phyloP scores from a whole-genome alignment of 2,329 filamentous ascomycete genomes.

The Cercospora brassicicola region DNA sequence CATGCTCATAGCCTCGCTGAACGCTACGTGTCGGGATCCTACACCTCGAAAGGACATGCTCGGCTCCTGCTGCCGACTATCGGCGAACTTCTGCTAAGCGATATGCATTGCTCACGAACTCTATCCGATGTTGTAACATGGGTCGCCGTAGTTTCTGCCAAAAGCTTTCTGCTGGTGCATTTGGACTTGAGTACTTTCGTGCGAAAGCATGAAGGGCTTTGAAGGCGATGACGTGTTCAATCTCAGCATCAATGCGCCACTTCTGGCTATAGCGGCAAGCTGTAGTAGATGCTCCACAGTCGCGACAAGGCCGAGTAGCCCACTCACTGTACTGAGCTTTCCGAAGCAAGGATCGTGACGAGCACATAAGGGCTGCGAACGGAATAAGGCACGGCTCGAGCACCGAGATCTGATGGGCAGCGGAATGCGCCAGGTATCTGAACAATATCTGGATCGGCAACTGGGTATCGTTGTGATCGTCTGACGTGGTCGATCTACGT shows the following conservation, averaged over 20 bases:
- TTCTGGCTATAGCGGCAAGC: background rate
- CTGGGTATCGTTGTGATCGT: background rate
- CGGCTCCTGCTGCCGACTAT: background rate
- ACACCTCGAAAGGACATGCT: background rate
- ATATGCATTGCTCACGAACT: background rate
- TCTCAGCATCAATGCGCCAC: background rate
- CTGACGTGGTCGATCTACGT: background rate
- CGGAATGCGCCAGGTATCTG: background rate
- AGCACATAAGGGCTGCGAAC: background rate
- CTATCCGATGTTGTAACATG: background rate
- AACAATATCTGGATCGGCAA: background rate
- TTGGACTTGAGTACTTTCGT: background rate
- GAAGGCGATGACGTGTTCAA: background rate
- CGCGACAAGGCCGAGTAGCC: background rate
- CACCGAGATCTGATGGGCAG: background rate
- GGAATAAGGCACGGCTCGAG: background rate
- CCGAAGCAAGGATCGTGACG: background rate
- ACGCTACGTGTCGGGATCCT: background rate
- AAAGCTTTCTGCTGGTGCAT: background rate
- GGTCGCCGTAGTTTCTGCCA: background rate
- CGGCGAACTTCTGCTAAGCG: background rate
- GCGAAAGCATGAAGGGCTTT: background rate
- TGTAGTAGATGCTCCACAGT: background rate
- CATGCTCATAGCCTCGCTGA: background rate
- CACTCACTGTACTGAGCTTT: background rate